phyloP scores from a whole-genome alignment of 2,329 filamentous ascomycete genomes.

The Talaromyces sp. region DNA sequence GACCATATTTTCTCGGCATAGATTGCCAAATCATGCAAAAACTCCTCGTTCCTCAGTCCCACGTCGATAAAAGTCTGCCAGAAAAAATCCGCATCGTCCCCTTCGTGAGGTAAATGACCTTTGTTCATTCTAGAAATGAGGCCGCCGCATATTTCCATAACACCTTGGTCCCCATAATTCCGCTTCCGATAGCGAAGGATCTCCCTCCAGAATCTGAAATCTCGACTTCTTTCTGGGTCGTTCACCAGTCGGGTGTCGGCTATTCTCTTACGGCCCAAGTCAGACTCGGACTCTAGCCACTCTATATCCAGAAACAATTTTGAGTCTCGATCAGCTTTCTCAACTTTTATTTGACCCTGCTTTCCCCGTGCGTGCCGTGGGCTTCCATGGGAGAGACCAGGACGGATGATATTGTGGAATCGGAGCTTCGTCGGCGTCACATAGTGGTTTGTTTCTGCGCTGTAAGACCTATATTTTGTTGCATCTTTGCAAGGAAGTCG shows the following conservation, averaged over 20 bases:
- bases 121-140: constrained; percentile 26
- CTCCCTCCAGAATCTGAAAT: constrained; percentile 42
- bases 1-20: constrained; percentile 39
- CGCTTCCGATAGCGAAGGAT: constrained; percentile 40
- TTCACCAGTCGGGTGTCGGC: constrained; percentile 37
- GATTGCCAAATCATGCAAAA: constrained; percentile 27
- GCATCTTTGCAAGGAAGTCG: constrained; percentile 18
- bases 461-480: not conserved
- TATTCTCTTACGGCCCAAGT: constrained; percentile 31
- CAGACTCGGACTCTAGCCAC: constrained; percentile 37
- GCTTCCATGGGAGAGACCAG: not conserved
- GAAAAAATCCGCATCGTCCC: constrained; percentile 34
- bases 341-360: not conserved
- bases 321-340: not conserved
- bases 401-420: constrained; percentile 25
- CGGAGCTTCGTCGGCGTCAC: constrained; percentile 16
- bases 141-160: constrained; percentile 37
- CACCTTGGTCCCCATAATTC: constrained; percentile 38
- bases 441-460: not conserved
- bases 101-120: constrained; percentile 30
- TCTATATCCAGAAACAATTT: constrained; percentile 25
- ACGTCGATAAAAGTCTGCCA: constrained; percentile 37
- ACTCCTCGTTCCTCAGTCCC: constrained; percentile 27
- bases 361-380: not conserved
- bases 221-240: constrained; percentile 20